These are phyloP conservation scores for Closterium sp. DNA, from an alignment of 139 green algal genomes.

Conservation along the genomic window DNA sequence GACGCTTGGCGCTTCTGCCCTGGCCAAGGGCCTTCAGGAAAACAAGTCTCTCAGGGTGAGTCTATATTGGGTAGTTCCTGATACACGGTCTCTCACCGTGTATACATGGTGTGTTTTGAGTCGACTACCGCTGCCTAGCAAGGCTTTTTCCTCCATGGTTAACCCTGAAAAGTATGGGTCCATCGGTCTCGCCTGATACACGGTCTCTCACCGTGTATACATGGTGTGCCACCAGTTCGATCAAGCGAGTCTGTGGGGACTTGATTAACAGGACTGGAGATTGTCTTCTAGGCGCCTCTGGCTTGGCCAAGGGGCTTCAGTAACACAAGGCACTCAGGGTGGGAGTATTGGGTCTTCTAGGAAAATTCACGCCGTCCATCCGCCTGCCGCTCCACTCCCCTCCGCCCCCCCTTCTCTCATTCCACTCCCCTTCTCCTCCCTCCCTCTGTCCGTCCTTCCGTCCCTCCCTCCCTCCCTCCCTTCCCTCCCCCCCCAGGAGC, in stretches of 20 bases:
- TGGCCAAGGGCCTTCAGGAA: slow-evolving; percentile 70
- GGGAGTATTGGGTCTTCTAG: neutral
- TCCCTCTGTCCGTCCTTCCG: neutral
- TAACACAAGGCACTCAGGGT: slow-evolving; percentile 68
- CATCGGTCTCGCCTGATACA: no score
- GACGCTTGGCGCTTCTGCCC: slow-evolving; percentile 55
- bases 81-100: no score
- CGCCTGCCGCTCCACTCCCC: neutral
- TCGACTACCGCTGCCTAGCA: neutral
- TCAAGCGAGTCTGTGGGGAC: neutral
- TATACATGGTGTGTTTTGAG: no score
- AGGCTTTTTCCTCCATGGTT: neutral
- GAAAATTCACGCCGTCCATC: neutral
- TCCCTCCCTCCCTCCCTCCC: slow-evolving; percentile 48
- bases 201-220: no score
- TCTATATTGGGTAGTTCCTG: no score
- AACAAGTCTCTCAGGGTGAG: slow-evolving; percentile 66
- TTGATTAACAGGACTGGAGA: neutral
- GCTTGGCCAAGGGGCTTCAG: slow-evolving; percentile 73
- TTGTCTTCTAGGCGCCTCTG: slow-evolving; percentile 64
- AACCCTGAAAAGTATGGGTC: neutral
- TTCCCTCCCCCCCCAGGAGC: slow-evolving; percentile 55
- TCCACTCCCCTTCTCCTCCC: neutral
- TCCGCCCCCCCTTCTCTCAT: neutral
- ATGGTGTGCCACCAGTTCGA: neutral